Evolutionary conservation across 2,329 filamentous ascomycete species (phyloP), one percentile per base, ranked within the genome.

Genomic region (Pseudocercospora macadamiae): DNA sequence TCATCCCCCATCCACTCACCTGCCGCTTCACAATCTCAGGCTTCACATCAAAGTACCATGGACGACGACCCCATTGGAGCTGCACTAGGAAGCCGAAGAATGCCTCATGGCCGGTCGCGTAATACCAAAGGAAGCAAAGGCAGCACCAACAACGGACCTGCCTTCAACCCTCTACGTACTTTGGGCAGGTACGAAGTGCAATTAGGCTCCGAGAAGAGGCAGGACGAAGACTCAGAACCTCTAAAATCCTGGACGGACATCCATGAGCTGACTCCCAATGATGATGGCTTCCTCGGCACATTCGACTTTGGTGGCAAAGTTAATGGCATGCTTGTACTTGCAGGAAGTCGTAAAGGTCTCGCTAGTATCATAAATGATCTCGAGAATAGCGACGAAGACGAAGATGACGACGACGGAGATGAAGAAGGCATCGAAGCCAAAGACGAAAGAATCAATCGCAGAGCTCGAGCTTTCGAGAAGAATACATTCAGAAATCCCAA

Each of bases 401-500:
- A 44, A 14, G 45, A 12, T 16, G 45, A 51, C 3, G 26, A 56
- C 6, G 36, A 56, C 16, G 54, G 53, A 3, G 49, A 36, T 21
- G 49, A 52, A 16, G 19, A 44, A 14, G 47, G 47, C n/a, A 26
- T 52, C 14, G 57, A 60, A 44, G 45, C 47, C 49, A 28, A 39
- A 57, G 60, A 62, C 6, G 53, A 60, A 39, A 55, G 54, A 25
- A 21, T 54, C 37, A 62, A 59, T 19, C 51, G 53, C 3, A 52
- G 52, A 32, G 56, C 60, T 6, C 28, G 21, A 45, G 52, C 53
- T 10, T 63, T 63, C 47, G 60, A 64, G 47, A 64, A 58, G 56
- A 64, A 58, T 19, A 57, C 51, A 30, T 64, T 64, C 23, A 56
- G 62, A 16, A 58, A 59, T 18, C 59, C 62, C 18, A 64, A 64